Evolutionary conservation across 495 filamentous ascomycete genomes (phyloP).

Genomic region (Daldinia decipiens): DNA sequence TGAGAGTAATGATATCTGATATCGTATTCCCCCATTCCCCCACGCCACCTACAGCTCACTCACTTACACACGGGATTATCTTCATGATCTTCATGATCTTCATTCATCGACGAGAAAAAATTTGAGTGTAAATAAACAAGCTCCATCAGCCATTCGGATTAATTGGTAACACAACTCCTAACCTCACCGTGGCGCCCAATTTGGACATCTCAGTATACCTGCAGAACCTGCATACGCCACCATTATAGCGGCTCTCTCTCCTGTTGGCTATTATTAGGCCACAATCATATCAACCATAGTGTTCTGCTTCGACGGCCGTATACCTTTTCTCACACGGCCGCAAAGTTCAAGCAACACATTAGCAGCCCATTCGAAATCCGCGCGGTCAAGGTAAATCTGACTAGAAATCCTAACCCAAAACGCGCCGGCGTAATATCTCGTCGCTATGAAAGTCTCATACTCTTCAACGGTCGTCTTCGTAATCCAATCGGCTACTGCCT

Average conservation of each 20-base stretch:
- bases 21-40: slow-evolving; percentile 3
- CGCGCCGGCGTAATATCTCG: slow-evolving; percentile 67
- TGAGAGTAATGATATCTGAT: slow-evolving; percentile 34
- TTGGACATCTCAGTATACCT: not conserved
- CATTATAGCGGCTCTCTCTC: not conserved
- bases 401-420: slow-evolving; percentile 80
- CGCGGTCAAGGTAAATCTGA: slow-evolving; percentile 80
- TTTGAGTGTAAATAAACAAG: slow-evolving; percentile 8
- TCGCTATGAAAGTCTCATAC: slow-evolving; percentile 75
- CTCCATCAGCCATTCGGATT: slow-evolving; percentile 1
- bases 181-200: slow-evolving; percentile 7
- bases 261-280: not conserved
- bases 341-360: slow-evolving; percentile 69
- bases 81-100: not conserved
- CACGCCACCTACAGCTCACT: not conserved
- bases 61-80: slow-evolving; percentile 3
- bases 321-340: slow-evolving; percentile 64
- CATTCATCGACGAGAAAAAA: not conserved
- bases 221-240: not conserved
- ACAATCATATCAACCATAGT: not conserved
- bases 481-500: slow-evolving; percentile 64
- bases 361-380: slow-evolving; percentile 80
- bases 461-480: slow-evolving; percentile 64
- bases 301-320: slow-evolving; percentile 45
- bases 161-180: slow-evolving; percentile 11